Evolutionary conservation across 2,329 filamentous ascomycete genomes (phyloP).

Genomic region (Kalaharituber pfeilii): DNA sequence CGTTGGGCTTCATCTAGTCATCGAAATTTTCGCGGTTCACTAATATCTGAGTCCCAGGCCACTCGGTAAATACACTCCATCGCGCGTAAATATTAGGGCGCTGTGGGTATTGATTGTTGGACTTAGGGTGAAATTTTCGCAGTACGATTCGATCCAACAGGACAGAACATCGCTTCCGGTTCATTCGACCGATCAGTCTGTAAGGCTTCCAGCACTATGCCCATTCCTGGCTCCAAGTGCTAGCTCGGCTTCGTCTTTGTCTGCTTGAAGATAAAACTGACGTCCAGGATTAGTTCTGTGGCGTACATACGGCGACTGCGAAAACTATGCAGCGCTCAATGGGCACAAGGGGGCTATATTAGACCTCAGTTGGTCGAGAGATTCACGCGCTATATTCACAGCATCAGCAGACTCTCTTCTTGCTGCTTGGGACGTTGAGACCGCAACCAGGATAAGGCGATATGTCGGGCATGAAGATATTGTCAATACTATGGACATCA

Average conservation of each 20-base stretch:
- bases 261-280: neutral
- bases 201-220: no score
- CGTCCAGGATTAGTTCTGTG: conserved; percentile 53
- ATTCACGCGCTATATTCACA: conserved; percentile 77
- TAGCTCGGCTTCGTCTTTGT: no score
- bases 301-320: conserved; percentile 80
- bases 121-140: conserved; percentile 67
- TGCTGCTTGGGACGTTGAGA: conserved; percentile 87
- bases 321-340: conserved; percentile 77
- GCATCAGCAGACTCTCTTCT: conserved; percentile 61
- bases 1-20: neutral
- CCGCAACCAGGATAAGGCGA: conserved; percentile 75
- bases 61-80: conserved; percentile 12
- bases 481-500: conserved; percentile 83
- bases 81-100: neutral
- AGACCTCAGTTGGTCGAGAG: conserved; percentile 91
- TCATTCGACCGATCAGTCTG: conserved; percentile 87
- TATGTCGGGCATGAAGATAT: conserved; percentile 89
- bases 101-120: conserved; percentile 11
- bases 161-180: conserved; percentile 77
- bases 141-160: conserved; percentile 74
- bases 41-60: conserved; percentile 1
- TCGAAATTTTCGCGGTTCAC: neutral
- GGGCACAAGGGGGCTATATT: conserved; percentile 84
- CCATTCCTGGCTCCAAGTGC: neutral